phyloP scores from a whole-genome alignment of 2,329 filamentous ascomycete genomes.

The Aspergillus clavatus region DNA sequence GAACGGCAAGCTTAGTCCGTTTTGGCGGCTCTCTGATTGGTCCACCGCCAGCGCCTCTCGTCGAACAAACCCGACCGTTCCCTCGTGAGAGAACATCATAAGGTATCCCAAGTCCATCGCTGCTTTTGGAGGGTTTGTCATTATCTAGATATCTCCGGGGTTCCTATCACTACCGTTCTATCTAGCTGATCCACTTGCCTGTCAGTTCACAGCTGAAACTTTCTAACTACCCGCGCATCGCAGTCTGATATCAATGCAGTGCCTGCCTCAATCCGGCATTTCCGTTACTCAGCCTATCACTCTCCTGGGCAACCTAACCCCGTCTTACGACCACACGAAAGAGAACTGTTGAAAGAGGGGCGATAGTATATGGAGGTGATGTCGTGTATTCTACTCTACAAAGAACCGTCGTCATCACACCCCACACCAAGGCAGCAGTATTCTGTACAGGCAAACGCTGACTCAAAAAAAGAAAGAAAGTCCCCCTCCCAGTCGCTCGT shows the following conservation, averaged over 20 bases:
- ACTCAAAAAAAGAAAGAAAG: constrained; percentile 15
- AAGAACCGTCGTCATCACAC: constrained; percentile 12
- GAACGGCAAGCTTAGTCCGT: constrained; percentile 31
- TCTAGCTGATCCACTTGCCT: neutral
- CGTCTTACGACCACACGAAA: no score
- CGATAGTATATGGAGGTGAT: constrained; percentile 9
- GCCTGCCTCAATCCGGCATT: no score
- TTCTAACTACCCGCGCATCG: no score
- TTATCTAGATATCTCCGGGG: no score
- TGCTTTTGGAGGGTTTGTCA: no score
- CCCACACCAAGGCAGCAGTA: constrained; percentile 18
- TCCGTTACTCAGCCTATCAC: no score
- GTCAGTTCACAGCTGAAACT: neutral
- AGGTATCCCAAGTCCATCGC: neutral
- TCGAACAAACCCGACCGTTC: constrained; percentile 8
- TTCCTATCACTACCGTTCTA: no score
- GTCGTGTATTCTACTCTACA: constrained; percentile 20
- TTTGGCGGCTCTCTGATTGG: constrained; percentile 35
- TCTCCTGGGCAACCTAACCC: no score
- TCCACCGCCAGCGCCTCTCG: constrained; percentile 16
- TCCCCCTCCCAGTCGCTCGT: constrained; percentile 14
- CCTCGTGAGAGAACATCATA: constrained; percentile 19
- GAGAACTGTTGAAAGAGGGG: no score
- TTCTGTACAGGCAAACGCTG: constrained; percentile 26
- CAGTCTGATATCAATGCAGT: neutral